These are phyloP conservation scores for Aspergillus bertholletiae DNA, from an alignment of 495 filamentous ascomycete genomes.

Conservation along the genomic window DNA sequence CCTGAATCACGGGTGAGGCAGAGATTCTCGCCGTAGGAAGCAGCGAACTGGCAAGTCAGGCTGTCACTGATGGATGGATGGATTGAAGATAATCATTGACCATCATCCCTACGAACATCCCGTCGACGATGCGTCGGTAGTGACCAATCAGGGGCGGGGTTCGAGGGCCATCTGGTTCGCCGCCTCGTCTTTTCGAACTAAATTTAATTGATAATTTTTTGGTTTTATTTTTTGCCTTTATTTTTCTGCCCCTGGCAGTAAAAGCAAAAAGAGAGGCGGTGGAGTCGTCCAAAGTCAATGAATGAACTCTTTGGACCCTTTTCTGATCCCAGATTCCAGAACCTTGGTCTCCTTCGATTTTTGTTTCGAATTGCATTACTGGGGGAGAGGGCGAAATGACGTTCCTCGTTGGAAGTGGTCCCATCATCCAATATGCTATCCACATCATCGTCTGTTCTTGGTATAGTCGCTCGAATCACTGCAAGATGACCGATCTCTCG, in stretches of 20 bases:
- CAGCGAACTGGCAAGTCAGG: neutral
- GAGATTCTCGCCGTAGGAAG: no score
- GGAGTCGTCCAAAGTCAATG: no score
- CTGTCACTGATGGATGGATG: neutral
- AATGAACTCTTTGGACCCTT: no score
- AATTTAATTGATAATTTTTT: neutral
- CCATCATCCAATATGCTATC: constrained; percentile 1
- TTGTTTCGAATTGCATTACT: neutral
- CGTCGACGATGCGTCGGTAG: neutral
- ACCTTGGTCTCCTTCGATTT: no score
- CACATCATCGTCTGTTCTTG: neutral
- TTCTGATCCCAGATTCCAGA: constrained; percentile 7
- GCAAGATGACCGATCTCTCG: constrained; percentile 14
- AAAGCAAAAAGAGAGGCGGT: constrained; percentile 1
- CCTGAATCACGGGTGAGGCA: no score
- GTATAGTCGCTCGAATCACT: constrained; percentile 2
- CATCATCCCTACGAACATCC: constrained; percentile 1
- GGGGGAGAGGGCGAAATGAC: neutral
- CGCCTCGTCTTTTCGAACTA: constrained; percentile 19
- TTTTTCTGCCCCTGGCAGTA: constrained; percentile 14
- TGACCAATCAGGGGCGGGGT: neutral
- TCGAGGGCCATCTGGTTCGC: constrained; percentile 16
- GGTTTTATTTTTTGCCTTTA: constrained; percentile 1
- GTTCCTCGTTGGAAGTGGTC: neutral
- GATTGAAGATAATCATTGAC: constrained; percentile 1